Evolutionary conservation across 306 rosid species (phyloP).

Genomic region (Alnus rubra): DNA sequence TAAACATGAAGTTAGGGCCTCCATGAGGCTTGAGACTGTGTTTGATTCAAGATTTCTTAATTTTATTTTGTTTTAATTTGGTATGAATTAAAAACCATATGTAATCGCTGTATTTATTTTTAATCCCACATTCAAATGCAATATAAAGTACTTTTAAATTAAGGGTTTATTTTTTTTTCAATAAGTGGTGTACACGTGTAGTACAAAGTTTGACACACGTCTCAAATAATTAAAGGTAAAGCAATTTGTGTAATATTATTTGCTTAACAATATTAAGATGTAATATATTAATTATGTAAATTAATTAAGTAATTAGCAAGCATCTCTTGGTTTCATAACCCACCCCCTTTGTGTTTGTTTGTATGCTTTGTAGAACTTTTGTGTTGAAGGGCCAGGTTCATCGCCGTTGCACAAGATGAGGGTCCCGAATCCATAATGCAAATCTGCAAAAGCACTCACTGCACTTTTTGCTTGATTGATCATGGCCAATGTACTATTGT

Average conservation of each 20-base stretch:
- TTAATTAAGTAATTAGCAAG: not conserved
- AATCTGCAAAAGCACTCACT: not conserved
- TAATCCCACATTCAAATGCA: too few relatives aligned
- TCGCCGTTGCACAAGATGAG: conserved; percentile 30
- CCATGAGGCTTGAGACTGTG: too few relatives aligned
- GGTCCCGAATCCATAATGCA: conserved; percentile 30
- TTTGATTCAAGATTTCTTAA: too few relatives aligned
- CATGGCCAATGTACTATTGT: not conserved
- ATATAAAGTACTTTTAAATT: too few relatives aligned
- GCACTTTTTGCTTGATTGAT: not conserved
- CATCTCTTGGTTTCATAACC: conserved; percentile 21
- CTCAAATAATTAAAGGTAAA: not conserved
- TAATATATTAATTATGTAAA: not conserved
- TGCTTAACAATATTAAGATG: not conserved
- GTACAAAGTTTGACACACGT: too few relatives aligned
- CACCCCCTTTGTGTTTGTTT: not conserved
- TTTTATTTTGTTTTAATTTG: too few relatives aligned
- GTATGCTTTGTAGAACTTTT: not conserved
- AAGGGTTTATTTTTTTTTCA: not conserved
- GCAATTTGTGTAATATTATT: not conserved
- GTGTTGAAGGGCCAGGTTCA: conserved; percentile 5
- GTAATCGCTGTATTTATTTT: too few relatives aligned
- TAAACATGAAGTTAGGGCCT: too few relatives aligned
- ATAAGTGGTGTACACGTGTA: not conserved
- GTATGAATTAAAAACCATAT: too few relatives aligned